Evolutionary conservation across 352 stramenopile species (phyloP), one percentile per base, ranked within the genome.

Genomic region (Globisporangium irregulare): DNA sequence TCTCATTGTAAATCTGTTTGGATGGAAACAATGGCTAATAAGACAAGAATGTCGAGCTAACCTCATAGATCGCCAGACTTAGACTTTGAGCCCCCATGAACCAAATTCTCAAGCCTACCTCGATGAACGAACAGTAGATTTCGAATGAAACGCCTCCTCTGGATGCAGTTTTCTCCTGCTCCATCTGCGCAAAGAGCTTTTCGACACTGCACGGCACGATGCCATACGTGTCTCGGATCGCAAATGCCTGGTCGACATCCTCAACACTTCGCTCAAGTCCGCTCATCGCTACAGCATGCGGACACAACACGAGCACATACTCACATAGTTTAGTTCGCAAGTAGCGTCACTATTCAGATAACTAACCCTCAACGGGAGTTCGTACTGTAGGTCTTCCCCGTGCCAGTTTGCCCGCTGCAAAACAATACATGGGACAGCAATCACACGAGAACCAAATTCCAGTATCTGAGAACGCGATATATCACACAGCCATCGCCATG

Each of bases 1-100:
- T 88, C 54, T 93, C 86, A 60, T 92, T 92, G 76, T 89, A 88
- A 36, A 93, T 92, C 86, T 92, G 55, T 25, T n/a, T 43, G 41
- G 20, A 1, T 48, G 27, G 14, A 20, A 38, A 15, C 14, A 67
- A 2, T 20, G 38, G 12, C 6, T 43, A 48, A 18, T 20, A 14
- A 54, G 46, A 25, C 20, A 50, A 50, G 9, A 50, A 20, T 50
- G 41, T 50, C 41, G 41, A 50, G 7, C 34, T 41, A 41, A 12
- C 14, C 7, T 9, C 34, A 41, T 14, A 9, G 10, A 41, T 41
- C 34, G 10, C 10, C 6, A n/a, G n/a, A n/a, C n/a, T n/a, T n/a
- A 36, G 15, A 48, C 41, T 48, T 48, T 48, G 41, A 18, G 20
- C n/a, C 14, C 4, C 14, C 29, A 24, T 29, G 27, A 34, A 66